Evolutionary conservation across 305 asterid species (phyloP), one percentile per base, ranked within the genome.

Genomic region (Salvia sclarea): DNA sequence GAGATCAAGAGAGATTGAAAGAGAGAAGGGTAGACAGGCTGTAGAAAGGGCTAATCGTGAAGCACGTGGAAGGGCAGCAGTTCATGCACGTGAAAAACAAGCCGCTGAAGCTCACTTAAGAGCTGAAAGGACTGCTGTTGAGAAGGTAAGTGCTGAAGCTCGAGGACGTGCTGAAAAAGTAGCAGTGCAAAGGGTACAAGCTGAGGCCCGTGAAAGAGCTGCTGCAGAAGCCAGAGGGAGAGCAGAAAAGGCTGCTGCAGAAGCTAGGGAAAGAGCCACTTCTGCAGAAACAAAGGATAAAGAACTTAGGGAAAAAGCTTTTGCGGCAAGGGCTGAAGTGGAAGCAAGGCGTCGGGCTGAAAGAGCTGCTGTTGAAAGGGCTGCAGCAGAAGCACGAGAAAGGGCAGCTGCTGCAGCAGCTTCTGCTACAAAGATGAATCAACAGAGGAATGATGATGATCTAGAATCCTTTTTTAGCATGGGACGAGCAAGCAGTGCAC

Each of bases 31-130:
- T 24, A 83, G 95, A 77, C 98, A 85, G 73, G 99, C 96, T 58
- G 99, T 94, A 12, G 99, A 94, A 76, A 86, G 99, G 90, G 99
- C 99, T 73, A 91, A 87, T 16, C 82, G 92, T 82, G 99, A 94
- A 78, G 99, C 97, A 45, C 98, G 99, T 37, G 97, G 89, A 79
- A 85, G 97, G 73, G 98, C 98, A 66, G 88, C 85, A 31, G 83
- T 68, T 68, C 92, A 80, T 43, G 95, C 97, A 61, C 86, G 89
- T 20, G 90, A 81, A 60, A 84, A 80, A 78, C 91, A 87, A 13
- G 82, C 87, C 0, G 72, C 85, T 30, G 96, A 83, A 71, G 84
- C 89, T 76, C 90, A 89, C 53, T 49, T 79, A 66, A 86, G 75
- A 84, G 77, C 91, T 76, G 99, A 89, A 77, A 84, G 92, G 78